Percentiles rank a stretch among this genome's conserved stretches.
Evolutionary conservation across 257 asterid species (phyloP).

Genomic region (Capsicum chinense): DNA sequence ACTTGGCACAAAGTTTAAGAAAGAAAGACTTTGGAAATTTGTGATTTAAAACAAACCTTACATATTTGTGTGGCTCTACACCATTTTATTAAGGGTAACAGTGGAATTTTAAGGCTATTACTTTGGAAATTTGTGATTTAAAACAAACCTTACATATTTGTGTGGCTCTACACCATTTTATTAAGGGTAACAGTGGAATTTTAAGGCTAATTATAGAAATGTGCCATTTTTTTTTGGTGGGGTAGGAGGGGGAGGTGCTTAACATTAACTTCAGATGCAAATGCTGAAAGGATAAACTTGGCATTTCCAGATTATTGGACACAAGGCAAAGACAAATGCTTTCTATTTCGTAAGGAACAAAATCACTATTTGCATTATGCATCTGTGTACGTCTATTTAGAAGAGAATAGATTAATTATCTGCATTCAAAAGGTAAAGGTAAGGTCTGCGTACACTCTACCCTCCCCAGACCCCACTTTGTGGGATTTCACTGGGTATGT

Average conservation of each 20-base stretch:
- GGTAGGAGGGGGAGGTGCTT: too few relatives aligned
- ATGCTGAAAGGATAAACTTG: background rate
- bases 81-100: background rate
- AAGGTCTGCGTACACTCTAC: too few relatives aligned
- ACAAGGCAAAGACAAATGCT: conserved; percentile 4
- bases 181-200: background rate
- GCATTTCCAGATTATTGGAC: conserved; percentile 18
- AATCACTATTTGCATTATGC: conserved; percentile 15
- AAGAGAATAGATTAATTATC: background rate
- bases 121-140: background rate
- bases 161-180: background rate
- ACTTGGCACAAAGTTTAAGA: background rate
- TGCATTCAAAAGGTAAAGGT: background rate
- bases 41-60: background rate
- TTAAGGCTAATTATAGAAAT: background rate
- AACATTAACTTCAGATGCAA: conserved; percentile 9
- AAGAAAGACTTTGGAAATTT: background rate
- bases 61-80: background rate
- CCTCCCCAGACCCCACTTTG: too few relatives aligned
- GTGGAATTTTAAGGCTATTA: background rate
- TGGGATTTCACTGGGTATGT: too few relatives aligned
- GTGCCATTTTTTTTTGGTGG: background rate
- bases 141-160: background rate
- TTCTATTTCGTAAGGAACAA: background rate
- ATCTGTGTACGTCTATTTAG: background rate